These are phyloP conservation scores for Adenanthera pavonina DNA, from an alignment of 306 rosid species.

Conservation along the genomic window DNA sequence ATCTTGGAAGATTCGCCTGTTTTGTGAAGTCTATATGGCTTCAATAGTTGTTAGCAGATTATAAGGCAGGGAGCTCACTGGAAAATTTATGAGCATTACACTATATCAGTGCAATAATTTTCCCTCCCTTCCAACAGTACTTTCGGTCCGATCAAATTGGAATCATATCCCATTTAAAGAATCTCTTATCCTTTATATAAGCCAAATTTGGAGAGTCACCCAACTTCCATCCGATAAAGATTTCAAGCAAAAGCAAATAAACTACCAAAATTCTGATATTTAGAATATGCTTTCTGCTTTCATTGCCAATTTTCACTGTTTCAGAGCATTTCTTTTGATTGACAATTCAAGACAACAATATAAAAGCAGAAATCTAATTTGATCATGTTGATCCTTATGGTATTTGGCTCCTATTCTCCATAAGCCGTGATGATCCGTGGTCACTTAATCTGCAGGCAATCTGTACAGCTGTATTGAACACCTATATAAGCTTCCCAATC, in stretches of 20 bases:
- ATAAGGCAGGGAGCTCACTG: too few species aligned
- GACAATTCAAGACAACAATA: slow-evolving; percentile 31
- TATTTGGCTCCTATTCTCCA: slow-evolving; percentile 33
- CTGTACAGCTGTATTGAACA: slow-evolving; percentile 19
- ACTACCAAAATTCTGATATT: not conserved
- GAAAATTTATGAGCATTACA: too few species aligned
- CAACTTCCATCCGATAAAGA: not conserved
- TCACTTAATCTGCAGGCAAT: slow-evolving; percentile 30
- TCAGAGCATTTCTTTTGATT: slow-evolving; percentile 25
- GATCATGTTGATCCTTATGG: not conserved
- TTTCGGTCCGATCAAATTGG: not conserved
- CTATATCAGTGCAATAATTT: too few species aligned
- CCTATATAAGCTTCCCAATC: slow-evolving; percentile 26
- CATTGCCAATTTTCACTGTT: slow-evolving; percentile 33
- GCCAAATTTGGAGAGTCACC: not conserved
- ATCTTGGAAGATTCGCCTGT: too few species aligned
- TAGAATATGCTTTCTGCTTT: slow-evolving; percentile 32
- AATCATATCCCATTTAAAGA: not conserved
- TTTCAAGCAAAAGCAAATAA: slow-evolving; percentile 3
- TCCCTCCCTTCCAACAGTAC: too few species aligned
- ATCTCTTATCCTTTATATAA: not conserved
- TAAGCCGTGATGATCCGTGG: slow-evolving; percentile 19
- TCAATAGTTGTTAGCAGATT: too few species aligned
- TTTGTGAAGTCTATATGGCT: too few species aligned
- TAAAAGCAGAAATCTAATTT: not conserved